A percentile compares a stretch with the other conserved stretches of the same genome.
Evolutionary conservation across 805 yeast genomes (phyloP).

Genomic region (Yarrowia bubula): DNA sequence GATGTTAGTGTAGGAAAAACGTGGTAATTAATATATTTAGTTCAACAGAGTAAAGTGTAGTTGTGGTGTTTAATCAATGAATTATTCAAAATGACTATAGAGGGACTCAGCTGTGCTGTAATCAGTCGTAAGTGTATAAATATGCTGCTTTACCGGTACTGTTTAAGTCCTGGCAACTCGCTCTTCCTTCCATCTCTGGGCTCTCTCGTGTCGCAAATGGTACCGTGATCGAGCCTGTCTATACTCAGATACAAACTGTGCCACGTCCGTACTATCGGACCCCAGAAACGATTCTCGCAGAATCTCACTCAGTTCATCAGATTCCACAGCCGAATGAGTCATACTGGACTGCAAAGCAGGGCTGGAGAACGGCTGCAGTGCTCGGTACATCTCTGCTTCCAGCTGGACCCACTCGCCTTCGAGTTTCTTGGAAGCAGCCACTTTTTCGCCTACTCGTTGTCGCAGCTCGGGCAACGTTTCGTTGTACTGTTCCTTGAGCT

Average conservation of each 20-base stretch:
- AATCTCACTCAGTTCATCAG: constrained; percentile 40
- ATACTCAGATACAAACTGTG: constrained; percentile 46
- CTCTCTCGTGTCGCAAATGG: constrained; percentile 49
- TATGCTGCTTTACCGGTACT: not conserved
- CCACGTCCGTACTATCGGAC: constrained; percentile 35
- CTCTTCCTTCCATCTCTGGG: constrained; percentile 49
- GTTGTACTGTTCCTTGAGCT: constrained; percentile 36
- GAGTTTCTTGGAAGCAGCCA: constrained; percentile 33
- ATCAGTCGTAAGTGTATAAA: not conserved
- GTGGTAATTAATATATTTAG: not conserved
- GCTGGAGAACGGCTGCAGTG: constrained; percentile 42
- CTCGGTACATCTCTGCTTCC: constrained; percentile 40
- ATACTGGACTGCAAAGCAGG: constrained; percentile 40
- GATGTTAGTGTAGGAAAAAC: not conserved
- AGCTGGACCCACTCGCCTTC: constrained; percentile 41
- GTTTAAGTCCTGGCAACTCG: constrained; percentile 36
- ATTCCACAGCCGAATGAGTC: constrained; percentile 37
- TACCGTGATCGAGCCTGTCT: constrained; percentile 44
- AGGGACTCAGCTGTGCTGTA: too few relatives aligned
- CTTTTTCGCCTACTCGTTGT: constrained; percentile 9
- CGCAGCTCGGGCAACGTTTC: constrained; percentile 33
- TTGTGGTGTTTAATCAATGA: not conserved
- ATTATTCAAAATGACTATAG: too few relatives aligned
- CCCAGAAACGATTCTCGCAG: constrained; percentile 40
- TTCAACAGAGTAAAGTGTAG: not conserved